These are phyloP conservation scores for Xylariaceae sp. DNA, from an alignment of 2,329 filamentous ascomycete genomes.

Conservation along the genomic window DNA sequence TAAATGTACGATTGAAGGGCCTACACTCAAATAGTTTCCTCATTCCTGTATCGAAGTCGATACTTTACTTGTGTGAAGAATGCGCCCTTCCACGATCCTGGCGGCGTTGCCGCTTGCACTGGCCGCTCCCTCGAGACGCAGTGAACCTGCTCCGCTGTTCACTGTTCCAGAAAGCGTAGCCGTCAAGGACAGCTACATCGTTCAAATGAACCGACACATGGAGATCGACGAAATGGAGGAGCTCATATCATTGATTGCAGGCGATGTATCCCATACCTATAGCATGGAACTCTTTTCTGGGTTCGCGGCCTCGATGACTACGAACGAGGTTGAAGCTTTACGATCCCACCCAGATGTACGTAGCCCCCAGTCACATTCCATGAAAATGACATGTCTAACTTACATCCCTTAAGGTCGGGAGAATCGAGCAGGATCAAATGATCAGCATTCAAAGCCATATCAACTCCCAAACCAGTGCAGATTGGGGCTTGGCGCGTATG, in stretches of 20 bases:
- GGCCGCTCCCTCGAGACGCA: constrained; percentile 29
- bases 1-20: too few species aligned
- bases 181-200: constrained; percentile 40
- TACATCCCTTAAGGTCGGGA: constrained; percentile 26
- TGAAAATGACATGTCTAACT: neutral
- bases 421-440: constrained; percentile 32
- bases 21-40: too few species aligned
- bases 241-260: constrained; percentile 22
- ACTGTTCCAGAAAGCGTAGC: constrained; percentile 24
- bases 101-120: constrained; percentile 29
- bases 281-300: constrained; percentile 34
- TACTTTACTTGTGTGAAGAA: constrained; percentile 12
- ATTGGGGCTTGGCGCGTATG: constrained; percentile 44
- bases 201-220: constrained; percentile 39
- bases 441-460: constrained; percentile 22
- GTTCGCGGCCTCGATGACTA: constrained; percentile 42
- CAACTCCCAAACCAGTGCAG: constrained; percentile 24
- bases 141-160: constrained; percentile 26
- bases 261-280: constrained; percentile 31
- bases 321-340: constrained; percentile 38
- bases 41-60: too few species aligned
- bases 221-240: constrained; percentile 28
- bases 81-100: constrained; percentile 26
- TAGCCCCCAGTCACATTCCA: neutral
- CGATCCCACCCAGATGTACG: constrained; percentile 38